phyloP scores from a whole-genome alignment of 345 rosid species.

The Heritiera littoralis region DNA sequence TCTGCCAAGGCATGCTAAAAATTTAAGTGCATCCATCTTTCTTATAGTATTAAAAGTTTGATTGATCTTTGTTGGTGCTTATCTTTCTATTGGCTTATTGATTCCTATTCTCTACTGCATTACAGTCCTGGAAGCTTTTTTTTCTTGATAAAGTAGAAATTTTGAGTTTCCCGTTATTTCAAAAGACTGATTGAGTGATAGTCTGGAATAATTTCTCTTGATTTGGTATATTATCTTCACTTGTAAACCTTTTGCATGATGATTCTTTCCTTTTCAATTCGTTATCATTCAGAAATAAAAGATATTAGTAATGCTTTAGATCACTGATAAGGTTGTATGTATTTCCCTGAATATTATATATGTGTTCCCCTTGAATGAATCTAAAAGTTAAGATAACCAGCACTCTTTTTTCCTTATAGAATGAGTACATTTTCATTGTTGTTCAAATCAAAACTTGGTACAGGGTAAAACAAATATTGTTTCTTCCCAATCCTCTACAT shows the following conservation, averaged over 20 bases:
- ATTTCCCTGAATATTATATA: background rate
- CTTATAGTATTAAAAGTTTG: background rate
- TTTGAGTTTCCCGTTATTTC: background rate
- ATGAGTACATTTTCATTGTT: background rate
- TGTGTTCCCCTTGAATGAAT: background rate
- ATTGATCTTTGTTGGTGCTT: background rate
- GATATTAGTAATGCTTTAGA: too few species aligned
- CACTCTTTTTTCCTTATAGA: background rate
- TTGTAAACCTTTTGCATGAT: conserved; percentile 1
- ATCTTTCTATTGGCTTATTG: background rate
- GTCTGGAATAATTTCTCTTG: background rate
- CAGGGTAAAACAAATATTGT: background rate
- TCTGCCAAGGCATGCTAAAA: background rate
- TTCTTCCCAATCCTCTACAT: background rate
- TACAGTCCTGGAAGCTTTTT: background rate
- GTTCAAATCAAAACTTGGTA: background rate
- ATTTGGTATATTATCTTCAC: background rate
- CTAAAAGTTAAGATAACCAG: background rate
- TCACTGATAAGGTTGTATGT: background rate
- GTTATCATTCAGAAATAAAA: background rate
- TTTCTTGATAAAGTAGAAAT: background rate
- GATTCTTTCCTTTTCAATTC: background rate
- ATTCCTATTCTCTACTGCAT: background rate
- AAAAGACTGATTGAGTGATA: background rate
- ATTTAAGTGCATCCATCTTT: background rate